Evolutionary conservation across 2,329 filamentous ascomycete genomes (phyloP), one percentile per base, ranked within the genome.

Genomic region (Hymenoscyphus scutula): DNA sequence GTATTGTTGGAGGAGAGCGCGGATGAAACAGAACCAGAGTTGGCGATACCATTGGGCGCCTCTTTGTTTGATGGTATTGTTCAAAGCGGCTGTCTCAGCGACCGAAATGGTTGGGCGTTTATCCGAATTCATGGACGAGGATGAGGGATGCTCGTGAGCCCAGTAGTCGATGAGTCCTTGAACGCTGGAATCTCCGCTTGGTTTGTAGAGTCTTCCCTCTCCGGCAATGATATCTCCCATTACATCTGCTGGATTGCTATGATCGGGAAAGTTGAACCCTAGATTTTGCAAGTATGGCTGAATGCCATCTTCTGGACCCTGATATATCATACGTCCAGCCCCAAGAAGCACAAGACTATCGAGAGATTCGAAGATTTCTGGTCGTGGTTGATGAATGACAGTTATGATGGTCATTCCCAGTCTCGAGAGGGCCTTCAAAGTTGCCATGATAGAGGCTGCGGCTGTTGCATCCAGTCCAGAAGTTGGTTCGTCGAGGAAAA

Each of bases 301-400:
- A 1, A 80, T 79, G 1, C 76, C 74, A 10, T 63, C 65, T 41
- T 80, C 79, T 1, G 77, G 72, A 0, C 83, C 84, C 48, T 80
- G 78, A 67, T 85, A 87, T 56, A 85, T 81, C 62, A 79, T 79
- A 64, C 81, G 78, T 1, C 85, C 84, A 63, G 79, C 79, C 11
- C 79, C 86, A 1, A 90, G 79, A 74, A 90, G 88, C 0, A 89
- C 77, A 3, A 89, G 77, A 4, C 83, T 81, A 65, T 89, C 86
- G 55, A 89, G 82, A n/a, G 77, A 75, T 66, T 82, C 79, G 68
- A 84, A 84, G 6, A 84, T 74, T 55, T 83, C 78, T 1, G 81
- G 80, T 6, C 78, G 80, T 1, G 82, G 82, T 67, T 85, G 82
- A 67, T 85, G 82, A 17, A 85, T 81, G 0, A 83, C 84, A 53